phyloP scores from a whole-genome alignment of 441 rosid genomes.

The Gossypium schwendimanii region DNA sequence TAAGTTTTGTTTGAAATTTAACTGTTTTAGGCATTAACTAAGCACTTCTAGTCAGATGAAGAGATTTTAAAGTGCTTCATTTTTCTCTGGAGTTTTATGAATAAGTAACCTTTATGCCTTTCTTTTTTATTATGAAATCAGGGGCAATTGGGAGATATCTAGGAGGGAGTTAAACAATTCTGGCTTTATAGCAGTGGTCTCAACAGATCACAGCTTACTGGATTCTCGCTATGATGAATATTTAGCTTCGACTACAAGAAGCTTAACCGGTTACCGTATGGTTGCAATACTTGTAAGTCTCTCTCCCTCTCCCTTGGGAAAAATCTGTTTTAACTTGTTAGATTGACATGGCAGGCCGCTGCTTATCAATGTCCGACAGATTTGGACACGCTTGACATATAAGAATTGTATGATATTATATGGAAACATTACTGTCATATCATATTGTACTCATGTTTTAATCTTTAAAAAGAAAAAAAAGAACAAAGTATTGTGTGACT shows the following conservation, averaged over 20 bases:
- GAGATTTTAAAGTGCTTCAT: background rate
- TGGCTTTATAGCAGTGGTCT: constrained; percentile 62
- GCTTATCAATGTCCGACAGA: background rate
- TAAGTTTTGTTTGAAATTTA: constrained; percentile 12
- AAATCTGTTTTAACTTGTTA: background rate
- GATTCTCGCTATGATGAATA: constrained; percentile 38
- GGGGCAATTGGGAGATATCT: constrained; percentile 76
- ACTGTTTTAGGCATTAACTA: background rate
- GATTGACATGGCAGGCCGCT: background rate
- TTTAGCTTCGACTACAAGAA: constrained; percentile 48
- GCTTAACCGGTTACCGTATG: constrained; percentile 50
- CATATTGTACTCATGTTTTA: background rate
- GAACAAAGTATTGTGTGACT: background rate
- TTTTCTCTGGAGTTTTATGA: background rate
- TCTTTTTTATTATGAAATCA: constrained; percentile 11
- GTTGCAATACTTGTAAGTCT: constrained; percentile 53
- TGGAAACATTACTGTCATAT: background rate
- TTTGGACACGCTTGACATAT: background rate
- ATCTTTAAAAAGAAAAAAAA: background rate
- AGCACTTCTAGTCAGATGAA: background rate
- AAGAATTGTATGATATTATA: background rate
- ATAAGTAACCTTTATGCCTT: background rate
- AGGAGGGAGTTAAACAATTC: constrained; percentile 46
- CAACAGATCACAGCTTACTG: constrained; percentile 47
- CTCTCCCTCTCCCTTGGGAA: constrained; percentile 3